These are phyloP conservation scores for Termitomyces sp. DNA, from an alignment of 768 basidiomycete species.

Conservation along the genomic window DNA sequence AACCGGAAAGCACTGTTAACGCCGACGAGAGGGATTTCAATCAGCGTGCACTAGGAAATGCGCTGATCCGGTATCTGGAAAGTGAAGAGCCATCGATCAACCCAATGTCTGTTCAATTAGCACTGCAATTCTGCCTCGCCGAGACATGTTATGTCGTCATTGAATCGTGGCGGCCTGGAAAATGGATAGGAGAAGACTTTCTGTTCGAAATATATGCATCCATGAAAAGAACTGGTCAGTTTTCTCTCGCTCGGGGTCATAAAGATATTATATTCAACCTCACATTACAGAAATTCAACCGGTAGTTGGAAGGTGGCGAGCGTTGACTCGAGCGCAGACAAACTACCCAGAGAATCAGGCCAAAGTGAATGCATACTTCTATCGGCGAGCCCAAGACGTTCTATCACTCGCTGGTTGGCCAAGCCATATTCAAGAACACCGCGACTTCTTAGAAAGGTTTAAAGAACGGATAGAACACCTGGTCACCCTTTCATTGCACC, in stretches of 20 bases:
- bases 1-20: background rate
- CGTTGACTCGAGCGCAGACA: conserved; percentile 12
- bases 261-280: background rate
- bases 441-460: background rate
- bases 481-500: conserved; percentile 2
- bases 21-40: conserved; percentile 4
- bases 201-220: conserved; percentile 11
- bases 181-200: conserved; percentile 6
- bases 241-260: background rate
- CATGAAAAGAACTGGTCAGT: conserved; percentile 12
- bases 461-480: conserved; percentile 2
- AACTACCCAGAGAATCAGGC: conserved; percentile 1
- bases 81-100: conserved; percentile 5
- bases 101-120: conserved; percentile 15
- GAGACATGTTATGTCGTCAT: conserved; percentile 8
- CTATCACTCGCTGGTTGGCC: conserved; percentile 15
- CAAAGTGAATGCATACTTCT: conserved; percentile 5
- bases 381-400: conserved; percentile 4
- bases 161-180: conserved; percentile 12
- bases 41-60: conserved; percentile 3
- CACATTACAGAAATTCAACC: conserved; percentile 7
- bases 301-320: conserved; percentile 13
- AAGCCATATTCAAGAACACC: background rate
- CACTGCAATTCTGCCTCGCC: conserved; percentile 11
- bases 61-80: conserved; percentile 5